Evolutionary conservation across 768 basidiomycete genomes (phyloP).

Genomic region (Hydnomerulius pinastri): DNA sequence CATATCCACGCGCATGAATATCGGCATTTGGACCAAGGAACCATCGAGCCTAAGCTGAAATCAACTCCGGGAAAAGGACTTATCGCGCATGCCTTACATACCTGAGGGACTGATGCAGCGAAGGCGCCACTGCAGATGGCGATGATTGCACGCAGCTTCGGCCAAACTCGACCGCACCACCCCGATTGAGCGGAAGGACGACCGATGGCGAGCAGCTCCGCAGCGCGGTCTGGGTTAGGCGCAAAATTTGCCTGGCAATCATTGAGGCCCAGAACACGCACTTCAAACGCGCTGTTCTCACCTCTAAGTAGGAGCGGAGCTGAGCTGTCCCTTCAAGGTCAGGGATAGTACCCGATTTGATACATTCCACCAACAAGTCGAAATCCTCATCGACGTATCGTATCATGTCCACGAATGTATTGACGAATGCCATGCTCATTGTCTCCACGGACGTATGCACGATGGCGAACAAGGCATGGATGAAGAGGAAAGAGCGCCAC

Average conservation of each 20-base stretch:
- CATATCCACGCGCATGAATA: slow-evolving; percentile 1
- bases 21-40: slow-evolving; percentile 3
- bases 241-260: not conserved
- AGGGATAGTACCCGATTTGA: slow-evolving; percentile 6
- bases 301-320: slow-evolving; percentile 3
- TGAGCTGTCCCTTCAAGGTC: slow-evolving; percentile 3
- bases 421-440: slow-evolving; percentile 1
- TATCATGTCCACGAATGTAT: slow-evolving; percentile 9
- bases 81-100: no score
- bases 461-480: not conserved
- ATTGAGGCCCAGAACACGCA: not conserved
- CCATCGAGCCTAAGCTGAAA: not conserved
- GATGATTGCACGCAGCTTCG: no score
- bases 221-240: not conserved
- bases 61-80: not conserved
- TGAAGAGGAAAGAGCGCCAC: not conserved
- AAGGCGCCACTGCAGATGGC: slow-evolving; percentile 2
- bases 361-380: slow-evolving; percentile 7
- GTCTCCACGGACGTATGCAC: not conserved
- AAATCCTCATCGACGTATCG: slow-evolving; percentile 11
- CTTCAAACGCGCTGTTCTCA: not conserved
- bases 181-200: no score
- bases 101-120: slow-evolving; percentile 3
- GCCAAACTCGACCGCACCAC: no score
- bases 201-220: no score